These are phyloP conservation scores for Ustilago vetiveriae DNA, from an alignment of 1,284 basidiomycete genomes.

Conservation along the genomic window DNA sequence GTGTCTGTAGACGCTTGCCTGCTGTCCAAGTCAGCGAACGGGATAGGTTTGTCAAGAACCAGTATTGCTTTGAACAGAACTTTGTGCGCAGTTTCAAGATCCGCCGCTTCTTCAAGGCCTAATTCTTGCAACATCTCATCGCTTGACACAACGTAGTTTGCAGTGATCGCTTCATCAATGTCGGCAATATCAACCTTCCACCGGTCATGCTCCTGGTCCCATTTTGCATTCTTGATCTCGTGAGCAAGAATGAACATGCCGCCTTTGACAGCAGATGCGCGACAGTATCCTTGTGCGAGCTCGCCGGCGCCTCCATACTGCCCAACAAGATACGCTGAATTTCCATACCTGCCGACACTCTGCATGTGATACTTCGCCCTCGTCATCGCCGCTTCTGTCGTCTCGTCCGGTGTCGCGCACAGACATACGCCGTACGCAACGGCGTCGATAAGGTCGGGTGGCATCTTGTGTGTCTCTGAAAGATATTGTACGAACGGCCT, in stretches of 20 bases:
- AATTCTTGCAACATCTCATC: slow-evolving; percentile 69
- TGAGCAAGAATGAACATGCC: slow-evolving; percentile 57
- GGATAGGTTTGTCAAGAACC: slow-evolving; percentile 42
- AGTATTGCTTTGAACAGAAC: slow-evolving; percentile 28
- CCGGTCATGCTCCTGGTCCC: slow-evolving; percentile 1
- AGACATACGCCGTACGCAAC: slow-evolving; percentile 65
- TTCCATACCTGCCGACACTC: slow-evolving; percentile 85
- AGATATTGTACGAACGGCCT: slow-evolving; percentile 71
- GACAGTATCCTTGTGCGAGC: slow-evolving; percentile 62
- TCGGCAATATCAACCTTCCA: slow-evolving; percentile 69
- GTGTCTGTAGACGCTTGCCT: not conserved
- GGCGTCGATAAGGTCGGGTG: slow-evolving; percentile 69
- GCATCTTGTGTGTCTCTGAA: slow-evolving; percentile 74
- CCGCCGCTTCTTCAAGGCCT: no score
- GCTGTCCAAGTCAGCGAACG: slow-evolving; percentile 4
- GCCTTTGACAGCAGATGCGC: slow-evolving; percentile 60
- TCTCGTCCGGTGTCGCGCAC: slow-evolving; percentile 52
- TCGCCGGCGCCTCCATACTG: slow-evolving; percentile 82
- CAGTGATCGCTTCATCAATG: slow-evolving; percentile 73
- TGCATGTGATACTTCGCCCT: slow-evolving; percentile 72
- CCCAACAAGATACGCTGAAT: slow-evolving; percentile 88
- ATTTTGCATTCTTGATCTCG: slow-evolving; percentile 14
- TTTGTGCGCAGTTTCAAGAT: not conserved
- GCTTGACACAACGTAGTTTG: slow-evolving; percentile 68
- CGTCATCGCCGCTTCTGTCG: slow-evolving; percentile 33